Evolutionary conservation across 768 basidiomycete genomes (phyloP), one percentile per base, ranked within the genome.

Genomic region (Rhizopogon rudus): DNA sequence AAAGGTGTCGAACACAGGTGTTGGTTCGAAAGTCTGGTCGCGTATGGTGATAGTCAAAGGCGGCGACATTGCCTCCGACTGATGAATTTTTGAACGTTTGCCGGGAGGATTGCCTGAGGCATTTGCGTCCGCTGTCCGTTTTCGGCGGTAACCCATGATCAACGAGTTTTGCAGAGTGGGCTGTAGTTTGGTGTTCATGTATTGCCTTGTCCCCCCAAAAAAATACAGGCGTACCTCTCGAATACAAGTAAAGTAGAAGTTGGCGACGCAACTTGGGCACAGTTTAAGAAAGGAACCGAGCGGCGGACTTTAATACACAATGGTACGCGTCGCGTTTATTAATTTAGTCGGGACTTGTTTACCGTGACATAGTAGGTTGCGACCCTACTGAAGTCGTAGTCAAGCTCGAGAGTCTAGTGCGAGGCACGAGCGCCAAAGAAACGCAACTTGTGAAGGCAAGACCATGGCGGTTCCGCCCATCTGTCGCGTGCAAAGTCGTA

Each of bases 1-100:
- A 63, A 86, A 81, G 0, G 82, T 80, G 63, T 86, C 81, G 54
- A 86, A 84, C 13, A 76, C 79, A 31, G 76, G 69, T 0, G 82
- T 81, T 1, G 81, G 76, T 40, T 63, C 60, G 20, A 82, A 73
- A 7, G 57, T 59, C 13, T 73, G 63, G 14, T 76, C 75, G 29
- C 64, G 69, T 44, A 83, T 60, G 2, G 65, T 65, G 55, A 70
- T 52, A 0, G 65, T 65, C 59, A 70, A 28, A 4, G 70, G 67
- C 1, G 69, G 70, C 12, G 58, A 58, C 5, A 41, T 3, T 0
- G 52, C 50, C 13, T 52, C 9, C 35, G 52, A 54, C 7, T 54
- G 52, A 29, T 70, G 37, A 40, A 71, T 52, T 52, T 62, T 68
- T 55, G 65, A 55, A 17, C 70, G 66, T 51, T 70, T 70, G 45